Evolutionary conservation across 768 basidiomycete genomes (phyloP), one percentile per base, ranked within the genome.

Genomic region (Termitomyces sp.): DNA sequence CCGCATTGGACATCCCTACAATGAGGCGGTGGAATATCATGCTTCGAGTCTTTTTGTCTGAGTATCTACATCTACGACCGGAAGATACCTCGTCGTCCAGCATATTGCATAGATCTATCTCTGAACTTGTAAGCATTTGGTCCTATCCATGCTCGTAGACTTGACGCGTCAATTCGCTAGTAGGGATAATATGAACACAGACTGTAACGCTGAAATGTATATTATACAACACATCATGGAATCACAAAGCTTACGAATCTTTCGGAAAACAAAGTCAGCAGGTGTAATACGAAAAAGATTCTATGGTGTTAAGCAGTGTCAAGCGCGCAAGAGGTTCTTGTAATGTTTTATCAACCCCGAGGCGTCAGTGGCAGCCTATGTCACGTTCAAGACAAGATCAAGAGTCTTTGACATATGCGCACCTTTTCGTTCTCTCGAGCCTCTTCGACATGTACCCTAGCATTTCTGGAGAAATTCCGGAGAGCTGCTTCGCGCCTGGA

Each of bases 21-120:
- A 82, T 98, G 80, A 82, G 86, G 47, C 79, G 90, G 24, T 98
- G 97, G 97, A 91, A 90, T 67, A 74, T 95, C 32, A 80, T 99
- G 53, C 68, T 98, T 40, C 80, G 96, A 33, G 83, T 97, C 0
- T 94, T 98, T 68, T 81, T 93, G 65, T 79, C 89, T 1, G 97
- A 98, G 73, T 99, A 98, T 71, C 80, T 98, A 2, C 81, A 88
- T 56, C 70, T 92, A 48, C 76, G 71, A 12, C 86, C 90, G 0
- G 71, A 78, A 26, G 69, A 76, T 51, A 72, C 70, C 10, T 73
- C 70, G 10, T 62, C 65, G 38, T 62, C 68, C 33, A 62, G 57
- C 50, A 58, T 60, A 0, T 53, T 77, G 5, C 70, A 69, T 45
- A 74, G 77, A 57, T 75, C 74, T 6, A 68, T 73, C 8, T 70